Evolutionary conservation across 2,329 filamentous ascomycete genomes (phyloP), one percentile per base, ranked within the genome.

Genomic region (Hypomyces perniciosus): DNA sequence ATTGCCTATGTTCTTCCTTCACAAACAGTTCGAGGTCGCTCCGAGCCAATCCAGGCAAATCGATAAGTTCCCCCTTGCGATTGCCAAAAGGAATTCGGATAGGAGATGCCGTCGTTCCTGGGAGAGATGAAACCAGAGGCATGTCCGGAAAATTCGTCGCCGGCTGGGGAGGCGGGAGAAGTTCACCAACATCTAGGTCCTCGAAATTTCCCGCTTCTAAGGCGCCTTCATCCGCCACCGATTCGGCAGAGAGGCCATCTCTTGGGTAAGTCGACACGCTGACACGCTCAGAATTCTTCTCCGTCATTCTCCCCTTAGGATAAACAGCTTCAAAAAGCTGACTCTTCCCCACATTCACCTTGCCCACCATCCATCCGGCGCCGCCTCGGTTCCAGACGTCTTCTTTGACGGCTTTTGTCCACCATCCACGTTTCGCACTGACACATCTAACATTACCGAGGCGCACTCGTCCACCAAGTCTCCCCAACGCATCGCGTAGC

Each of bases 271-370:
- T 55, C 20, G 56, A 51, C 26, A 57, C 56, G 4, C 51, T 55
- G 12, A 53, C 41, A 8, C 46, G 44, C 6, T 46, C 48, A 2
- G 44, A 48, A 30, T 53, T 47, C 30, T 55, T 60, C 8, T 61
- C 57, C 52, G 69, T 74, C 70, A 75, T 77, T 34, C 76, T 76
- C 28, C 83, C 84, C 74, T 87, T 92, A 4, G 95, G 92, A 61
- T 91, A 96, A 6, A 96, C 83, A 4, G 84, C 80, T 59, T 93
- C 85, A 54, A 97, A 95, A 2, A 99, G 78, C 62, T 86, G 86
- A 60, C 92, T 97, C 70, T 99, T 99, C 27, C 93, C 95, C 2
- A 97, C 95, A 63, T 99, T 99, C 56, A 90, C 90, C 68, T 96
- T 97, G n/a, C 93, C 93, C 3, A 99, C 87, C 76, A 99, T 85